A percentile compares a stretch with the other conserved stretches of the same genome.
Evolutionary conservation across 495 filamentous ascomycete genomes (phyloP).

Genomic region (Schizothecium vesticola): DNA sequence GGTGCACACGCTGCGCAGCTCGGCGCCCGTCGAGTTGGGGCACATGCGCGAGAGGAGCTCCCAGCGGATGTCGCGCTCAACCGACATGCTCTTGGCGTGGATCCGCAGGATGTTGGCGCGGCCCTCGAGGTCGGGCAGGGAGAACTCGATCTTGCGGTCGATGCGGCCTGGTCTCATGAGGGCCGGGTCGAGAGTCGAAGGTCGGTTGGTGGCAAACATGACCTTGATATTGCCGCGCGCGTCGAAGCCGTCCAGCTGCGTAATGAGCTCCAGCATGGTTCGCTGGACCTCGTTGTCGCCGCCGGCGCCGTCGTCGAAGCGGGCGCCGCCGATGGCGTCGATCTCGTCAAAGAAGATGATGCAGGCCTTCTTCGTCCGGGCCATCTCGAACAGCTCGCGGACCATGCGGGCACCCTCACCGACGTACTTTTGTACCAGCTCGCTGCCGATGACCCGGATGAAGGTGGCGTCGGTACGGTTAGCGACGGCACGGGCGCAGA

Average conservation of each 20-base stretch:
- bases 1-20: slow-evolving; percentile 92
- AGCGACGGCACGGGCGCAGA: slow-evolving; percentile 93
- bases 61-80: slow-evolving; percentile 98
- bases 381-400: slow-evolving; percentile 98
- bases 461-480: slow-evolving; percentile 98
- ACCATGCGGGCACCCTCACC: slow-evolving; percentile 98
- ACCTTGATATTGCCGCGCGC: slow-evolving; percentile 98
- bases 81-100: slow-evolving; percentile 99
- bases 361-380: slow-evolving; percentile 97
- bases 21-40: slow-evolving; percentile 94
- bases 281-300: slow-evolving; percentile 99
- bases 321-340: slow-evolving; percentile 94
- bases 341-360: slow-evolving; percentile 99
- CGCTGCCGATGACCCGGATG: slow-evolving; percentile 95
- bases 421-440: slow-evolving; percentile 97
- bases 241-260: slow-evolving; percentile 96
- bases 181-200: slow-evolving; percentile 91
- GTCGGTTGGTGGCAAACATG: slow-evolving; percentile 98
- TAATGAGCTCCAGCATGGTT: slow-evolving; percentile 98
- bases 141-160: slow-evolving; percentile 98
- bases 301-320: slow-evolving; percentile 95
- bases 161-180: slow-evolving; percentile 97
- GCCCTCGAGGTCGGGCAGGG: slow-evolving; percentile 91
- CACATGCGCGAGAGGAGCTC: slow-evolving; percentile 94
- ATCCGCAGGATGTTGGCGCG: slow-evolving; percentile 96